Evolutionary conservation across 768 basidiomycete species (phyloP).

Genomic region (Tulasnella sp.): DNA sequence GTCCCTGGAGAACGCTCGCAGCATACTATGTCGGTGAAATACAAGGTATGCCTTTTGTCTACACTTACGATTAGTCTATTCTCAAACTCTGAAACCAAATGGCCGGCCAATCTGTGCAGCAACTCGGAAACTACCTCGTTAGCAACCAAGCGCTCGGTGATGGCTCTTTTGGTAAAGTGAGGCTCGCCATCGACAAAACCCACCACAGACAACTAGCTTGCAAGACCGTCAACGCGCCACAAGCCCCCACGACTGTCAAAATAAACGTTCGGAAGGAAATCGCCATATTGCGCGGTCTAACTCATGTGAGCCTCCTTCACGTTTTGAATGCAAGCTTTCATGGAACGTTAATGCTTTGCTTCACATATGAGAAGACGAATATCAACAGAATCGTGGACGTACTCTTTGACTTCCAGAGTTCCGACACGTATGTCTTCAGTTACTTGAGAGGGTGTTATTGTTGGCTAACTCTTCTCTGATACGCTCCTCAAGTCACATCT

Average conservation of each 20-base stretch:
- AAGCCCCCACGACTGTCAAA: background rate
- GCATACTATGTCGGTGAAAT: background rate
- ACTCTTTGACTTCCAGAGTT: background rate
- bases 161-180: conserved; percentile 15
- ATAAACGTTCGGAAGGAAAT: conserved; percentile 16
- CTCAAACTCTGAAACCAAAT: too few species aligned
- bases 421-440: background rate
- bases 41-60: background rate
- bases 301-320: conserved; percentile 8
- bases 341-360: background rate
- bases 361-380: conserved; percentile 17
- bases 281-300: conserved; percentile 6
- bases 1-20: background rate
- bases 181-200: conserved; percentile 13
- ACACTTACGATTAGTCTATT: too few species aligned
- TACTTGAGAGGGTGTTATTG: background rate
- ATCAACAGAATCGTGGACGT: conserved; percentile 16
- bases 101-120: too few species aligned
- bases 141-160: conserved; percentile 3
- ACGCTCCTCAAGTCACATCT: conserved; percentile 13
- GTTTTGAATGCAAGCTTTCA: background rate
- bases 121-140: conserved; percentile 6
- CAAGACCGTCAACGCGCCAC: conserved; percentile 8
- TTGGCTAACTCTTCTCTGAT: background rate
- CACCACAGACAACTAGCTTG: conserved; percentile 12